Evolutionary conservation across 1,284 basidiomycete species (phyloP).

Genomic region (Testicularia cyperi): DNA sequence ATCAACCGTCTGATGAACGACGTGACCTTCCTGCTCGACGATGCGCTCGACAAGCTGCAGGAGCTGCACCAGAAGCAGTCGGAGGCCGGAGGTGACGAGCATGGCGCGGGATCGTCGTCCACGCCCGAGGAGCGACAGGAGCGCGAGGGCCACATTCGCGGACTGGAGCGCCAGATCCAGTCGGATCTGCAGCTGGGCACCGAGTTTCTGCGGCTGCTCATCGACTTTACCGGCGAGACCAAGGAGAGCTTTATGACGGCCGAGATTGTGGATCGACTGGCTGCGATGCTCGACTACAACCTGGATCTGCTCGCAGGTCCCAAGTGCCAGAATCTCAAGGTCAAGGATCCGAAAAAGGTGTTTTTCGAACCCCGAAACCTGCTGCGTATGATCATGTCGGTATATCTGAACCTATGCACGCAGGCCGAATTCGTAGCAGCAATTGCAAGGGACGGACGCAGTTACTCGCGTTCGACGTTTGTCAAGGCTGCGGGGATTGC

Average conservation of each 20-base stretch:
- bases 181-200: conserved; percentile 83
- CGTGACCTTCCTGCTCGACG: conserved; percentile 96
- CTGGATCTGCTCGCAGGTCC: conserved; percentile 86
- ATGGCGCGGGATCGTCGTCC: conserved; percentile 68
- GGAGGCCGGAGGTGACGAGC: conserved; percentile 72
- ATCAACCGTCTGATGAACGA: conserved; percentile 99
- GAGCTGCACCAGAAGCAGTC: conserved; percentile 84
- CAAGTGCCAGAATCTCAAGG: conserved; percentile 74
- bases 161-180: conserved; percentile 78
- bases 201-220: conserved; percentile 83
- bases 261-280: conserved; percentile 92
- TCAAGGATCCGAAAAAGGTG: conserved; percentile 84
- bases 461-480: conserved; percentile 83
- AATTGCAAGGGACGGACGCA: conserved; percentile 88
- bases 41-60: conserved; percentile 83
- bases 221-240: conserved; percentile 87
- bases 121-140: conserved; percentile 78
- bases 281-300: conserved; percentile 96
- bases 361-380: conserved; percentile 83
- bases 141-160: conserved; percentile 74
- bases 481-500: conserved; percentile 76
- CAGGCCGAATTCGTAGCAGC: conserved; percentile 80
- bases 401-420: conserved; percentile 85
- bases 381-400: conserved; percentile 82
- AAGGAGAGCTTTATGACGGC: conserved; percentile 91